These are phyloP conservation scores for Calonectria pteridis DNA, from an alignment of 2,329 filamentous ascomycete genomes.

Conservation along the genomic window DNA sequence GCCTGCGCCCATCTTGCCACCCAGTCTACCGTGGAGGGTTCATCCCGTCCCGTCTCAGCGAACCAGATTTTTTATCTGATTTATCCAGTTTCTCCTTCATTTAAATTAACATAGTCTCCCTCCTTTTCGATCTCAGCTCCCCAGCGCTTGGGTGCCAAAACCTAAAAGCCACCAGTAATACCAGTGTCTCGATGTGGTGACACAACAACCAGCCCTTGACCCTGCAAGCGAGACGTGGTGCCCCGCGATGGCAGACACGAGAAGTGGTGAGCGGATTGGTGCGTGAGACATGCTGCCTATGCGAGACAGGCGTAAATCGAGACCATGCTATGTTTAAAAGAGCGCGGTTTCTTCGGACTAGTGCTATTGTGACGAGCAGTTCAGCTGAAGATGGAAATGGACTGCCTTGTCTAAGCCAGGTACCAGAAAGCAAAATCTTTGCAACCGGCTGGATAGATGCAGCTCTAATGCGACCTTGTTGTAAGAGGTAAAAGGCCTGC, in stretches of 20 bases:
- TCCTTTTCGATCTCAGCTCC: neutral
- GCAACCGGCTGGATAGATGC: neutral
- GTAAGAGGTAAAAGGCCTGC: neutral
- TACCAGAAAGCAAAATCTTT: neutral
- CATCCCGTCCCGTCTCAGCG: neutral
- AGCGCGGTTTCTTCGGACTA: neutral
- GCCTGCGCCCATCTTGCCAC: neutral
- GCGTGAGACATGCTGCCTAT: slow-evolving; percentile 23
- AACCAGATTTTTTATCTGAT: neutral
- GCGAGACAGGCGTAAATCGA: slow-evolving; percentile 24
- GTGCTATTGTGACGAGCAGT: neutral
- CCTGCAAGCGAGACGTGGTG: slow-evolving; percentile 39
- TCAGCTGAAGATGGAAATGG: neutral
- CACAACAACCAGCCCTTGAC: slow-evolving; percentile 35
- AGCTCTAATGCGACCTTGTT: neutral
- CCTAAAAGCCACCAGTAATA: slow-evolving; percentile 1
- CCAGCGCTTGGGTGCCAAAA: neutral
- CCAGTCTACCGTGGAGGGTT: neutral
- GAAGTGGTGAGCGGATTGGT: slow-evolving; percentile 19
- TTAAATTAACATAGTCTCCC: neutral
- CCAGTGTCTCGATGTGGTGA: slow-evolving; percentile 31
- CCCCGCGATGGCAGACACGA: slow-evolving; percentile 5
- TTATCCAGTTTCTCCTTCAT: neutral
- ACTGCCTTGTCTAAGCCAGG: too few relatives aligned
- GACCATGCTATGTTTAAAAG: neutral